phyloP scores from a whole-genome alignment of 164 flowering plant genomes.

The Hamamelis virginiana region DNA sequence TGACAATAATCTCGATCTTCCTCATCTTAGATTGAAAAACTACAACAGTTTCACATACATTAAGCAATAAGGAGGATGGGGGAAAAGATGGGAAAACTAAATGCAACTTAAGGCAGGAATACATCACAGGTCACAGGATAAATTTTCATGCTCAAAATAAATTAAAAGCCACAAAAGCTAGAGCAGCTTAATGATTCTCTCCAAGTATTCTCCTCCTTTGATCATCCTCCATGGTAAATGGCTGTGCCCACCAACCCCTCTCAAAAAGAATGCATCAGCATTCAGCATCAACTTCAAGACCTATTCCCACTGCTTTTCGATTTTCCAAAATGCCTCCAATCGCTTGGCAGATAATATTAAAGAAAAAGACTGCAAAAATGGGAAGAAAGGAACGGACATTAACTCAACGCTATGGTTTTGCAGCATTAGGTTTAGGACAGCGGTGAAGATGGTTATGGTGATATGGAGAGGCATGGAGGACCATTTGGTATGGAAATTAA shows the following conservation, averaged over 20 bases:
- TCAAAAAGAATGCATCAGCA: not conserved
- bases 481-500: conserved; percentile 17
- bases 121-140: not conserved
- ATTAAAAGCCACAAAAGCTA: not conserved
- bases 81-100: not conserved
- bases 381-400: not conserved
- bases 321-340: conserved; percentile 5
- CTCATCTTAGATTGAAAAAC: not conserved
- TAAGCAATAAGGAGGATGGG: not conserved
- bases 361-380: not conserved
- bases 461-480: conserved; percentile 24
- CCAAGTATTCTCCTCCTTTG: not conserved
- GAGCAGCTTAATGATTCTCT: not conserved
- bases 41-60: not conserved
- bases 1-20: not conserved
- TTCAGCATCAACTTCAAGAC: not conserved
- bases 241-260: not conserved
- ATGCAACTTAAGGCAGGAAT: not conserved
- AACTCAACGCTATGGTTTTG: not conserved
- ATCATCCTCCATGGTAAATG: not conserved
- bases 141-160: not conserved
- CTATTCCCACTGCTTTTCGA: not conserved
- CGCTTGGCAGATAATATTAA: not conserved
- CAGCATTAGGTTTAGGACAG: conserved; percentile 18
- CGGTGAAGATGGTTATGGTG: conserved; percentile 15